phyloP scores from a whole-genome alignment of 2,329 filamentous ascomycete genomes.

The Sclerotinia minor region DNA sequence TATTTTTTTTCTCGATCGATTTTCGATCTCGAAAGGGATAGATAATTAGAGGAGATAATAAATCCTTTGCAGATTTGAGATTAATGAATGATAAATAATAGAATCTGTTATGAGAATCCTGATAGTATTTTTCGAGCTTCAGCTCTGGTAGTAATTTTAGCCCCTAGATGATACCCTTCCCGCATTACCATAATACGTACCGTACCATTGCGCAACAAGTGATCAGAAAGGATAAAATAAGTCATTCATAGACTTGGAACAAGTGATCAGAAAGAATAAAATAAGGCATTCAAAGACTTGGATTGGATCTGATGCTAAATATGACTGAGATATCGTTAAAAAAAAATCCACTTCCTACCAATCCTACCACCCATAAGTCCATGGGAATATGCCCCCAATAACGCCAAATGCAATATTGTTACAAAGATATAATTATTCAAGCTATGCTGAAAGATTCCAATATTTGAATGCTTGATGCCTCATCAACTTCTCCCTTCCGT shows the following conservation, averaged over 20 bases:
- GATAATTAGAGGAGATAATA: background rate
- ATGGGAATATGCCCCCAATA: background rate
- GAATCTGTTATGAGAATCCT: background rate
- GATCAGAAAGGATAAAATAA: background rate
- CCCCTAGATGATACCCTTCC: no score
- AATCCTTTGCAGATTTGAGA: no score
- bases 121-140: background rate
- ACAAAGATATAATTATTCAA: slow-evolving; percentile 9
- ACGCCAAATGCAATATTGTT: slow-evolving; percentile 5
- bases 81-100: no score
- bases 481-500: slow-evolving; percentile 27
- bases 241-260: background rate
- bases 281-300: background rate
- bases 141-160: no score
- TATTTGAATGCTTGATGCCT: slow-evolving; percentile 36
- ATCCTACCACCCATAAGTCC: background rate
- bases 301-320: background rate
- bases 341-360: background rate
- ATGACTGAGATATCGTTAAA: background rate
- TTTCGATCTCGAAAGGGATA: background rate
- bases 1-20: no score
- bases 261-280: background rate
- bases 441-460: slow-evolving; percentile 32
- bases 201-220: background rate
- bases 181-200: background rate